Evolutionary conservation across 306 rosid species (phyloP).

Genomic region (Erythrophleum fordii): DNA sequence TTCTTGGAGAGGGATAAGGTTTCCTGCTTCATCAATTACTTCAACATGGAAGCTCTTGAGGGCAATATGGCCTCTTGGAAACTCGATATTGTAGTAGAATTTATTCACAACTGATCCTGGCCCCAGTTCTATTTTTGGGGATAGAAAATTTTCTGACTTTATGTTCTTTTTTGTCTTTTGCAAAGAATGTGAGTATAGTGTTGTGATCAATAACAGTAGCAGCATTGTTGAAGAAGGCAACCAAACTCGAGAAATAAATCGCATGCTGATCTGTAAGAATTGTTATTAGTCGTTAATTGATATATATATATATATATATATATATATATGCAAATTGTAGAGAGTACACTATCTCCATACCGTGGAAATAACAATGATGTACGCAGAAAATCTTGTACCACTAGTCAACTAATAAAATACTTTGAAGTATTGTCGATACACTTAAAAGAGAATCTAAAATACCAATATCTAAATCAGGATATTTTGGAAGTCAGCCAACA

Average conservation of each 20-base stretch:
- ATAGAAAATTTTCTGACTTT: slow-evolving; percentile 39
- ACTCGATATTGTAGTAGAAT: slow-evolving; percentile 41
- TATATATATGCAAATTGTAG: background rate
- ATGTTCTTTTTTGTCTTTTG: slow-evolving; percentile 19
- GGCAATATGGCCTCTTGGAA: slow-evolving; percentile 64
- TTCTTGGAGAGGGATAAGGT: slow-evolving; percentile 55
- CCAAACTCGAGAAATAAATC: slow-evolving; percentile 19
- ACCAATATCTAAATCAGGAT: too few relatives aligned
- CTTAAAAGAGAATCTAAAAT: too few relatives aligned
- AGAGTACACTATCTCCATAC: too few relatives aligned
- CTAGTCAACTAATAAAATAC: too few relatives aligned
- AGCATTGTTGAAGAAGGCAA: slow-evolving; percentile 24
- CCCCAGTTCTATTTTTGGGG: slow-evolving; percentile 50
- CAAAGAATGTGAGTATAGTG: slow-evolving; percentile 31
- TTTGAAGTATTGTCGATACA: too few relatives aligned
- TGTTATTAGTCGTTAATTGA: background rate
- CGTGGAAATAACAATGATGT: too few relatives aligned
- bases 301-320: too few relatives aligned
- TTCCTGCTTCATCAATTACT: slow-evolving; percentile 55
- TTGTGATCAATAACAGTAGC: slow-evolving; percentile 22
- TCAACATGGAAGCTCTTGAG: slow-evolving; percentile 59
- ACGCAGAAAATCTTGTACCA: too few relatives aligned
- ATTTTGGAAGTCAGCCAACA: too few relatives aligned
- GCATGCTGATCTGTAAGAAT: slow-evolving; percentile 43
- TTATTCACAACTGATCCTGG: slow-evolving; percentile 57